Percentiles rank a stretch among this genome's conserved stretches.
phyloP scores from a whole-genome alignment of 2,329 filamentous ascomycete genomes.

The Fusarium metavorans region DNA sequence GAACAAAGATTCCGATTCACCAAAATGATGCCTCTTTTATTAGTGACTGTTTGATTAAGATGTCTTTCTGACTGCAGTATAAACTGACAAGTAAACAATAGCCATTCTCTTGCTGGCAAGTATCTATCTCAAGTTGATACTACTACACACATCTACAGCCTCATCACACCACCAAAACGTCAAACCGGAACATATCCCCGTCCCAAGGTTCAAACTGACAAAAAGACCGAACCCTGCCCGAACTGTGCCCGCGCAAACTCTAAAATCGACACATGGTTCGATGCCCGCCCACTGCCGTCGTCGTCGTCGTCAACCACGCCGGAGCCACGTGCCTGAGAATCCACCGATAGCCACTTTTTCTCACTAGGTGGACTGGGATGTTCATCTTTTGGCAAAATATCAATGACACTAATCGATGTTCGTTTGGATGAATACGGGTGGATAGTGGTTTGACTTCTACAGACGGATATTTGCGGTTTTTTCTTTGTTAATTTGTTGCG shows the following conservation, averaged over 20 bases:
- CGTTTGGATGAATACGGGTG: not conserved
- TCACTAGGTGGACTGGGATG: not conserved
- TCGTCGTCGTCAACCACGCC: not conserved
- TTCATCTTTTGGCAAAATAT: not conserved
- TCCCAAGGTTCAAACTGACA: not conserved
- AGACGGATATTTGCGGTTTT: not conserved
- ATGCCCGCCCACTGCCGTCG: not conserved
- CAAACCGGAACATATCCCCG: not conserved
- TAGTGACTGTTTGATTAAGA: not conserved
- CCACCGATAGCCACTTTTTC: not conserved
- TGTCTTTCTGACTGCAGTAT: not conserved
- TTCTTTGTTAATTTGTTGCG: not conserved
- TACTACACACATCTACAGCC: not conserved
- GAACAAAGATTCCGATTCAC: conserved; percentile 36
- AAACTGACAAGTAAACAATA: not conserved
- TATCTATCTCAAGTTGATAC: not conserved
- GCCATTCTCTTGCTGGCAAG: not conserved
- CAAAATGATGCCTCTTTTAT: not conserved
- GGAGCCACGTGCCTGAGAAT: not conserved
- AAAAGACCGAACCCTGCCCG: not conserved
- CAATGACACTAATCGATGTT: not conserved
- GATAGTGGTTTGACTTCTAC: not conserved
- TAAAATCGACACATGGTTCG: conserved; percentile 1
- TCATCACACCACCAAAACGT: not conserved
- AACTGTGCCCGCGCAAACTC: not conserved